Evolutionary conservation across 495 filamentous ascomycete genomes (phyloP), one percentile per base, ranked within the genome.

Genomic region (Daldinia grandis): DNA sequence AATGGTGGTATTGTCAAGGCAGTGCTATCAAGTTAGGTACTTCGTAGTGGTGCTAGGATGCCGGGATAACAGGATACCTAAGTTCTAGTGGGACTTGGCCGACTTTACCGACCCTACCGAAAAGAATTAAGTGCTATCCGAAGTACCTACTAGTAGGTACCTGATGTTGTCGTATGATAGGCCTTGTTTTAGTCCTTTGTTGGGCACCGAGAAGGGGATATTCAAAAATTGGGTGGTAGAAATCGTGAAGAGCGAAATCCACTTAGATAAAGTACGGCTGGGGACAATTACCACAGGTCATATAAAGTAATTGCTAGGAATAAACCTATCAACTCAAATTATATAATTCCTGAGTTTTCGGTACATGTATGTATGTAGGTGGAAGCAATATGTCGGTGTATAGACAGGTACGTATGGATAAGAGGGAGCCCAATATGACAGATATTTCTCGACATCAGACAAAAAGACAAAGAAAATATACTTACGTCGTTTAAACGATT

Each of bases 11-110:
- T 15, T 40, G 3, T 24, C 15, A 67, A n/a, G n/a, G 31, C 58
- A 61, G 51, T 15, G 28, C 17, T 49, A 58, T 28, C 24, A 59
- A 58, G 14, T 62, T 38, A 38, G 35, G 28, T 56, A 56, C 9
- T 10, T 33, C 8, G 8, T 14, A 35, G 54, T 15, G 17, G 50
- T 54, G 50, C 49, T 31, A 47, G 40, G 40, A 35, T 35, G 14
- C 12, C 30, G 9, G 30, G 30, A 30, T 44, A 44, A 17, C 17
- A 47, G 42, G 31, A 33, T 47, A 19, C 24, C 14, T 28, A 15
- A n/a, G 10, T 53, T 27, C 9, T 53, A 53, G 49, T 53, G 49
- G 49, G 49, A 17, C 24, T 14, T 9, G 49, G 49, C 49, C 14
- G 27, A 10, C 1, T 53, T 53, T 27, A 53, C 49, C 49, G 49